phyloP scores from a whole-genome alignment of 768 basidiomycete genomes.

The Tylopilus sp. region DNA sequence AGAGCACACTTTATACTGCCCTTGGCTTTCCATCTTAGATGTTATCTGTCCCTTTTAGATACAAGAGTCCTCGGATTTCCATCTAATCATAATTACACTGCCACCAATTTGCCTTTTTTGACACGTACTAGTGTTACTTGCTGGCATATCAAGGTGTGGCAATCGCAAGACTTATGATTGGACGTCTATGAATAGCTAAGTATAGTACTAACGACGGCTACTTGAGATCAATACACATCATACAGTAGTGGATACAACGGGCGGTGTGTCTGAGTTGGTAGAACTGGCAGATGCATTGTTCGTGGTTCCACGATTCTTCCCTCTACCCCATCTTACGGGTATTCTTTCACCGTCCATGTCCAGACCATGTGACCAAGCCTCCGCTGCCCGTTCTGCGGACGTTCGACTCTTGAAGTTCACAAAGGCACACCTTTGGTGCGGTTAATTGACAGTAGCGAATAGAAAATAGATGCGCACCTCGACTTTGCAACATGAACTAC shows the following conservation, averaged over 20 bases:
- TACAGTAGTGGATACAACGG: constrained; percentile 4
- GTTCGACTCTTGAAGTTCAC: constrained; percentile 85
- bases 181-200: too few species aligned
- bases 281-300: constrained; percentile 30
- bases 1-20: too few species aligned
- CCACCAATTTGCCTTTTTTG: not conserved
- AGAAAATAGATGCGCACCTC: constrained; percentile 40
- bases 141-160: too few species aligned
- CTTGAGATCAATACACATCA: constrained; percentile 16
- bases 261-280: not conserved
- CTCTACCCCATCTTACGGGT: constrained; percentile 86
- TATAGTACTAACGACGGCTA: too few species aligned
- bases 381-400: constrained; percentile 84
- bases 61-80: not conserved
- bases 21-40: too few species aligned
- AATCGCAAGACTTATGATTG: too few species aligned
- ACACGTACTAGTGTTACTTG: too few species aligned
- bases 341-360: constrained; percentile 78
- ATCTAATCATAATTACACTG: not conserved
- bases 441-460: not conserved
- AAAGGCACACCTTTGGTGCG: constrained; percentile 75
- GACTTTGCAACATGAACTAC: constrained; percentile 84
- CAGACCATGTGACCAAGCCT: constrained; percentile 87
- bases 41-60: too few species aligned
- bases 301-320: constrained; percentile 41